phyloP scores from a whole-genome alignment of 2,329 filamentous ascomycete species.

The Colletotrichum gigasporum region DNA sequence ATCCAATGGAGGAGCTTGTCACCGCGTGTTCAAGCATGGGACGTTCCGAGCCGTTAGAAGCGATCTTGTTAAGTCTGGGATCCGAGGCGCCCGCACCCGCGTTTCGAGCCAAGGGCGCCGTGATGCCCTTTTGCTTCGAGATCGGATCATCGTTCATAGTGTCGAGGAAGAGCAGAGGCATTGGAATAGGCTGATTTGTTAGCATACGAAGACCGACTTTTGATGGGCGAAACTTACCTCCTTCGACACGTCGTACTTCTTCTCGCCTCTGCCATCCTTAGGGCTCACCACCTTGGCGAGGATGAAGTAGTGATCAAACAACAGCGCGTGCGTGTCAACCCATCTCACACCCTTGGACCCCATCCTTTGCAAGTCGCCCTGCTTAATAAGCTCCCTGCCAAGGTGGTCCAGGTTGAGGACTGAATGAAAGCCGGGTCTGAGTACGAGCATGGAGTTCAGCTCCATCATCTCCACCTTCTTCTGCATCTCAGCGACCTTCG shows the following conservation, averaged over 20 bases:
- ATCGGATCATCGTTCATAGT: slow-evolving; percentile 93
- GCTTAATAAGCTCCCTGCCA: slow-evolving; percentile 88
- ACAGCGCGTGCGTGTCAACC: slow-evolving; percentile 91
- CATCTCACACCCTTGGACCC: slow-evolving; percentile 90
- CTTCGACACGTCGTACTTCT: slow-evolving; percentile 94
- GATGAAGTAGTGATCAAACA: slow-evolving; percentile 97
- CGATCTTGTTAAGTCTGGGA: slow-evolving; percentile 65
- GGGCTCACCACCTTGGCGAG: slow-evolving; percentile 81
- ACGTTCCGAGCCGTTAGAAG: slow-evolving; percentile 59
- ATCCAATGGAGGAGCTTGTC: slow-evolving; percentile 72
- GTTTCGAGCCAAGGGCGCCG: slow-evolving; percentile 67
- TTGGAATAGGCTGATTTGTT: slow-evolving; percentile 78
- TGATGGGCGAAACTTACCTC: slow-evolving; percentile 61
- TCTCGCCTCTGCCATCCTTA: slow-evolving; percentile 76
- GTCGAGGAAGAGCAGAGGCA: slow-evolving; percentile 93
- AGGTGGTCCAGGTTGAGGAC: slow-evolving; percentile 93
- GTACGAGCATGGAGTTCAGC: slow-evolving; percentile 81
- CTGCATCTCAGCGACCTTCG: slow-evolving; percentile 89
- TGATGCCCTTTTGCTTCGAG: slow-evolving; percentile 81
- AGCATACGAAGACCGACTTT: slow-evolving; percentile 32
- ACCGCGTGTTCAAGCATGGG: slow-evolving; percentile 73
- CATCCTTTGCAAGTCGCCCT: slow-evolving; percentile 89
- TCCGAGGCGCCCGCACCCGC: slow-evolving; percentile 70
- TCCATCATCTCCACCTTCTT: slow-evolving; percentile 92
- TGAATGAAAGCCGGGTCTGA: slow-evolving; percentile 87